Conservation (phyloP, 2,329 filamentous ascomycete species). For the Penicillium janthinellum region DNA sequence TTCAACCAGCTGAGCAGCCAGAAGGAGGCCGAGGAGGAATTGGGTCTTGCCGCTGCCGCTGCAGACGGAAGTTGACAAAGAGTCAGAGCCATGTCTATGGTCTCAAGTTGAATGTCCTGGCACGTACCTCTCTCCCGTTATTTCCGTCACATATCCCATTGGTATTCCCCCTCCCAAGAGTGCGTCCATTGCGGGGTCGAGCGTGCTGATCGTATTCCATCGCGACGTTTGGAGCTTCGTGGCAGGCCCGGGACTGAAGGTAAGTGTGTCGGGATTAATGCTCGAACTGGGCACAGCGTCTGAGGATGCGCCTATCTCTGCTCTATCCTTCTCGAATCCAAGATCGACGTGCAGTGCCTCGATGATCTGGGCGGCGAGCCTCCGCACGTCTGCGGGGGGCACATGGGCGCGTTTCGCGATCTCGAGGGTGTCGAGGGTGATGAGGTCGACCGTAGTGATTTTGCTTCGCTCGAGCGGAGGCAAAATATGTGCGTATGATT, state of each 20-base stretch:
- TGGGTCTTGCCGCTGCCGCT: slow-evolving; percentile 94
- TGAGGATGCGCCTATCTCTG: slow-evolving; percentile 5
- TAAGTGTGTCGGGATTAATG: slow-evolving; percentile 21
- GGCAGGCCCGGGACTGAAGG: slow-evolving; percentile 22
- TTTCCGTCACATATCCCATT: slow-evolving; percentile 78
- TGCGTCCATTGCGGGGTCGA: slow-evolving; percentile 72
- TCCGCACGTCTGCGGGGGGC: slow-evolving; percentile 76
- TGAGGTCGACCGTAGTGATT: slow-evolving; percentile 78
- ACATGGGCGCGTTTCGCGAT: slow-evolving; percentile 84
- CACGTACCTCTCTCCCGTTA: slow-evolving; percentile 80
- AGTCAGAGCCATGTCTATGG: slow-evolving; percentile 10
- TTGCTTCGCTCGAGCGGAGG: slow-evolving; percentile 76
- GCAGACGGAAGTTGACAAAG: slow-evolving; percentile 4
- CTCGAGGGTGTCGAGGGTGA: slow-evolving; percentile 79
- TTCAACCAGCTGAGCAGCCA: slow-evolving; percentile 78
- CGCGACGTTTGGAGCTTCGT: slow-evolving; percentile 37
- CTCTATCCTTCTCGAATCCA: slow-evolving; percentile 38
- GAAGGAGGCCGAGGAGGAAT: slow-evolving; percentile 79
- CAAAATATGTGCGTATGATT: slow-evolving; percentile 72
- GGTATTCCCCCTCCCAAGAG: slow-evolving; percentile 78
- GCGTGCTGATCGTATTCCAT: slow-evolving; percentile 72
- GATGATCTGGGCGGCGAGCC: slow-evolving; percentile 68
- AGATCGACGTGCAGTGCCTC: slow-evolving; percentile 67
- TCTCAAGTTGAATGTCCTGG: slow-evolving; percentile 12
- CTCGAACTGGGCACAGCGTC: slow-evolving; percentile 26